Evolutionary conservation across 1,139 yeast species (phyloP), one percentile per base, ranked within the genome.

Genomic region (Suhomyces chickasaworum): DNA sequence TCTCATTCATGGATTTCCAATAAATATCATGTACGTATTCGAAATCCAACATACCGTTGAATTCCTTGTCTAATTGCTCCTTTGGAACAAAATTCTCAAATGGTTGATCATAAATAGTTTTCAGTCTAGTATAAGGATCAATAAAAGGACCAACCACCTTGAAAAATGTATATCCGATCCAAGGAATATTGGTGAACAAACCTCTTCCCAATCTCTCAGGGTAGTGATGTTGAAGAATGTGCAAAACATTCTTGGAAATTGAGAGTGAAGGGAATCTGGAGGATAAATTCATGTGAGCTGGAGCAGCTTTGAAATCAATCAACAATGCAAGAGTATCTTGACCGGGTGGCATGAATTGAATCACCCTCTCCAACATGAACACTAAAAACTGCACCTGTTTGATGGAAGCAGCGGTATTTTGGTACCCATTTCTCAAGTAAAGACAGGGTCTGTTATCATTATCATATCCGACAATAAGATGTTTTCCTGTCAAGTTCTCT

Each of bases 321-420:
- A 93, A 72, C 46, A 93, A 69, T 1, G 97, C 97, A 44, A 91
- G 73, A 29, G 93, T 86, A 61, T 90, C 98, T 66, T 91, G 98
- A 7, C 98, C 98, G 1, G 90, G 81, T 2, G 97, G 97, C 97
- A 91, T 91, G 65, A 82, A 85, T 61, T 89, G 95, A 45, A 91
- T 90, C 29, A 86, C 93, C 48, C 91, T 77, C 63, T 93, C 99
- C 53, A 93, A 75, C 89, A 86, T 87, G 69, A 77, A 93, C 7
- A 93, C 98, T 58, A 93, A 73, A 64, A 89, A 96, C 65, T 93
- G 95, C 8, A 93, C 96, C 62, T 93, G 99, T 56, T 87, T 80
- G 47, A 86, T 84, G 1, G 95, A 81, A 4, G 93, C 81, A 56
- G 88, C 82, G 12, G 99, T 93, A 67, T 93, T 93, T 64, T 93